Percentiles rank a stretch among this genome's conserved stretches.
phyloP scores from a whole-genome alignment of 352 stramenopile genomes.

The Phytophthora melonis region DNA sequence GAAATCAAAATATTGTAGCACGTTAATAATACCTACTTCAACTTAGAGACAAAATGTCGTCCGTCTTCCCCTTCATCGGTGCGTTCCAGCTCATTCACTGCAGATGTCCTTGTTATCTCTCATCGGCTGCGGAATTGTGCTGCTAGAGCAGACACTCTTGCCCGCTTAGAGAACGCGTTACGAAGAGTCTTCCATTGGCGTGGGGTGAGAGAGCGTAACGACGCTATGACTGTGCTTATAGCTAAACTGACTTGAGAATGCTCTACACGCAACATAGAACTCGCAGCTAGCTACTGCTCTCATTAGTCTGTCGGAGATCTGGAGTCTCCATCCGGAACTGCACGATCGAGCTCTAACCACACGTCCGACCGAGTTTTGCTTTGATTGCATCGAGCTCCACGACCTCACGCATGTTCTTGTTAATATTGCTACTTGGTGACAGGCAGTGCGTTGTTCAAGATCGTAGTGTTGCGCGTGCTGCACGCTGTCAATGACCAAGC shows the following conservation, averaged over 20 bases:
- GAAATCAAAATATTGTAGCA: too few relatives aligned
- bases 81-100: neutral
- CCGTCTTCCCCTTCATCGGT: constrained; percentile 52
- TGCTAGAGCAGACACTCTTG: constrained; percentile 29
- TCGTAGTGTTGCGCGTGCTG: constrained; percentile 24
- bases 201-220: neutral
- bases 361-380: constrained; percentile 18
- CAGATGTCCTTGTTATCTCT: neutral
- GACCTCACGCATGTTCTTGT: neutral
- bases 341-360: constrained; percentile 13
- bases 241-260: neutral
- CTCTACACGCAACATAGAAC: neutral
- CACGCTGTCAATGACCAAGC: neutral
- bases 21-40: neutral
- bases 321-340: constrained; percentile 35
- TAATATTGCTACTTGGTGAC: neutral
- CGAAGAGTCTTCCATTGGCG: constrained; percentile 34
- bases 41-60: constrained; percentile 31
- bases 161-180: constrained; percentile 41
- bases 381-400: neutral
- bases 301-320: constrained; percentile 28
- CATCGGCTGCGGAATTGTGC: neutral
- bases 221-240: neutral
- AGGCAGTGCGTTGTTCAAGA: constrained; percentile 25
- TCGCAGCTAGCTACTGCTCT: constrained; percentile 5